phyloP scores from a whole-genome alignment of 2,329 filamentous ascomycete species.

The Akanthomyces uredinophilus region DNA sequence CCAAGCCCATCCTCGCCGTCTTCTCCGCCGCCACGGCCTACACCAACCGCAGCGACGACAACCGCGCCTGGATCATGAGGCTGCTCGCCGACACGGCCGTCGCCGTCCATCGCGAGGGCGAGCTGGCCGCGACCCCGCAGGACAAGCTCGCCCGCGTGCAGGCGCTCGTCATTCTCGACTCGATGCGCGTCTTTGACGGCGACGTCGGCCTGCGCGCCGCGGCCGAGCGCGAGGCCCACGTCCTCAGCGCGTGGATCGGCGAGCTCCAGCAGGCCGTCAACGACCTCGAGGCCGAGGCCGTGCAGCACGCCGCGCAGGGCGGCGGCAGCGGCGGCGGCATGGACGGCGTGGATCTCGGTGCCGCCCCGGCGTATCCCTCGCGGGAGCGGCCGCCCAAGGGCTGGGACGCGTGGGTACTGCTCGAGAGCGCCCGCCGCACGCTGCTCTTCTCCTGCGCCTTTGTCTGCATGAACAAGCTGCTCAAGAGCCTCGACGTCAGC shows the following conservation, averaged over 20 bases:
- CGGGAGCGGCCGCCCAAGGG: slow-evolving; percentile 32
- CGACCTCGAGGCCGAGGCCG: slow-evolving; percentile 29
- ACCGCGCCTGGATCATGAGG: slow-evolving; percentile 35
- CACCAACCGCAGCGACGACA: slow-evolving; percentile 31
- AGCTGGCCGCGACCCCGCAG: slow-evolving; percentile 25
- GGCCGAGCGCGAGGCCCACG: slow-evolving; percentile 34
- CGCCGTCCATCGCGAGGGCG: slow-evolving; percentile 33
- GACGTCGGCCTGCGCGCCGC: slow-evolving; percentile 36
- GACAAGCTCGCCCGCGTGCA: slow-evolving; percentile 41
- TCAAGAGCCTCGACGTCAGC: slow-evolving; percentile 23
- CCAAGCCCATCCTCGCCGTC: slow-evolving; percentile 34
- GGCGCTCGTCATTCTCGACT: slow-evolving; percentile 37
- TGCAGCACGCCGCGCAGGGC: not conserved
- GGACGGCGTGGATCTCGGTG: not conserved
- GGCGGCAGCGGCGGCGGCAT: slow-evolving; percentile 12
- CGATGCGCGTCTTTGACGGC: slow-evolving; percentile 40
- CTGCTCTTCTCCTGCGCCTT: slow-evolving; percentile 29
- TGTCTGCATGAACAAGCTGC: slow-evolving; percentile 29
- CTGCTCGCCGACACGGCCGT: slow-evolving; percentile 33
- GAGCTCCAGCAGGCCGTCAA: slow-evolving; percentile 30
- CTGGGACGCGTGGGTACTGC: slow-evolving; percentile 43
- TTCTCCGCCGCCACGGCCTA: slow-evolving; percentile 38
- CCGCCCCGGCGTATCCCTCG: slow-evolving; percentile 12
- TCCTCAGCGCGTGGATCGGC: slow-evolving; percentile 33
- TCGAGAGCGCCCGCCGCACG: slow-evolving; percentile 38